phyloP scores from a whole-genome alignment of 371 early-diverging fungal species.

The Mucor circinelloides region DNA sequence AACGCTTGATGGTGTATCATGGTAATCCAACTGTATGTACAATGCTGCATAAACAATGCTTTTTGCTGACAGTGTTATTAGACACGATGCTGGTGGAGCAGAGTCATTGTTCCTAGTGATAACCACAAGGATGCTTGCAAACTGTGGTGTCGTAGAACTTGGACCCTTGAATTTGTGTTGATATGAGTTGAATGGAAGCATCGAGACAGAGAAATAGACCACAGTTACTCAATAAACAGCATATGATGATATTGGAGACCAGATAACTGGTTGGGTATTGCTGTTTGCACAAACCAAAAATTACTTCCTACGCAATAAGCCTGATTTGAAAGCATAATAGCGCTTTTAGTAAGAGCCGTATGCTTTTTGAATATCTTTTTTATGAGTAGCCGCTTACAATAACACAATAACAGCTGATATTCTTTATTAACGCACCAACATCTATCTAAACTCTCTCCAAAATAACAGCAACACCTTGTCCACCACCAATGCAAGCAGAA shows the following conservation, averaged over 20 bases:
- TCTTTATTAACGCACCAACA: neutral
- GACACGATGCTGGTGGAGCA: slow-evolving; percentile 62
- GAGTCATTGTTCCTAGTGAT: slow-evolving; percentile 46
- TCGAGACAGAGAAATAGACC: neutral
- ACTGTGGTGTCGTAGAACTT: slow-evolving; percentile 72
- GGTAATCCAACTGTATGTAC: slow-evolving; percentile 75
- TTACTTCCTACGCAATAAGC: too few species aligned
- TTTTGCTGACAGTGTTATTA: neutral
- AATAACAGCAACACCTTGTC: slow-evolving; percentile 67
- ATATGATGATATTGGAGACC: too few species aligned
- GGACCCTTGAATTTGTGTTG: slow-evolving; percentile 73
- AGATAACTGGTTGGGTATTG: too few species aligned
- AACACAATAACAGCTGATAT: neutral
- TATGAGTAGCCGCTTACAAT: too few species aligned
- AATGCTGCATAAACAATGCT: too few species aligned
- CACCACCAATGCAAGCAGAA: slow-evolving; percentile 92
- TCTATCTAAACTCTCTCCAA: slow-evolving; percentile 49
- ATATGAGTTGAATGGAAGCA: slow-evolving; percentile 24
- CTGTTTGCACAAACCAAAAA: too few species aligned
- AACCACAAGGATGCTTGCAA: slow-evolving; percentile 52
- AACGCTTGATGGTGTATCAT: slow-evolving; percentile 73
- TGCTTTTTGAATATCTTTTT: too few species aligned
- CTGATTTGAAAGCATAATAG: too few species aligned
- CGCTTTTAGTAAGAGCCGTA: too few species aligned
- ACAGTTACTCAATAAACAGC: too few species aligned